Conservation (phyloP, 208 protist species). For the Leishmania tarentolae region DNA sequence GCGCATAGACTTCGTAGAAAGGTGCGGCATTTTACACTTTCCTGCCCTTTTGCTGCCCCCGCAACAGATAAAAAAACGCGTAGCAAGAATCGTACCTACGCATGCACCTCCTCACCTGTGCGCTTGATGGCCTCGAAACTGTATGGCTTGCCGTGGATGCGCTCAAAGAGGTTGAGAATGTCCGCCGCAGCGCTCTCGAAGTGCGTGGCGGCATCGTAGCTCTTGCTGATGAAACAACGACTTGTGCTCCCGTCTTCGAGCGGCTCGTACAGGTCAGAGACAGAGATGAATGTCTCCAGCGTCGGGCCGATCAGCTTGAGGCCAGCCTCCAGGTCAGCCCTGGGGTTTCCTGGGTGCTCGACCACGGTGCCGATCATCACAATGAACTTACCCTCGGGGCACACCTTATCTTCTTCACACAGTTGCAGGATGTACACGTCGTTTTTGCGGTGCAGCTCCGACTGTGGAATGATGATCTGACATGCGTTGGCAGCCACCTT, state of each 20-base stretch:
- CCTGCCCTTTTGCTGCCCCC: background rate
- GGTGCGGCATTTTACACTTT: background rate
- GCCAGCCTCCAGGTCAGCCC: slow-evolving; percentile 93
- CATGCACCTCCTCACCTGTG: slow-evolving; percentile 37
- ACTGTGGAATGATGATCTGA: slow-evolving; percentile 99
- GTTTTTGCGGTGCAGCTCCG: slow-evolving; percentile 92
- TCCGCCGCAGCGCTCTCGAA: slow-evolving; percentile 98
- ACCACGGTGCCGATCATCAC: slow-evolving; percentile 97
- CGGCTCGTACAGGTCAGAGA: slow-evolving; percentile 93
- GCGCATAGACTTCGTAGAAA: background rate
- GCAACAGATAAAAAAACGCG: background rate
- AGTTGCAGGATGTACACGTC: slow-evolving; percentile 99
- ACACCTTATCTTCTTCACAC: slow-evolving; percentile 95
- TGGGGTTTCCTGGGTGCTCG: slow-evolving; percentile 94
- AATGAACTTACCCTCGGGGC: slow-evolving; percentile 97
- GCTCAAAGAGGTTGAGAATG: slow-evolving; percentile 96
- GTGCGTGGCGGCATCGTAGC: slow-evolving; percentile 98
- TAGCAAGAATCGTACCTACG: slow-evolving; percentile 9
- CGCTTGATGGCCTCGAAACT: slow-evolving; percentile 77
- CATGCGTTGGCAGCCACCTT: slow-evolving; percentile 79
- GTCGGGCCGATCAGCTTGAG: slow-evolving; percentile 94
- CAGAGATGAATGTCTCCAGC: slow-evolving; percentile 86
- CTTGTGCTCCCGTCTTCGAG: slow-evolving; percentile 88
- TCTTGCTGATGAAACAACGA: slow-evolving; percentile 96
- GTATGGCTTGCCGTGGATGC: slow-evolving; percentile 95